Evolutionary conservation across 192 early-diverging fungal genomes (phyloP), one percentile per base, ranked within the genome.

Genomic region (Coemansia sp.): DNA sequence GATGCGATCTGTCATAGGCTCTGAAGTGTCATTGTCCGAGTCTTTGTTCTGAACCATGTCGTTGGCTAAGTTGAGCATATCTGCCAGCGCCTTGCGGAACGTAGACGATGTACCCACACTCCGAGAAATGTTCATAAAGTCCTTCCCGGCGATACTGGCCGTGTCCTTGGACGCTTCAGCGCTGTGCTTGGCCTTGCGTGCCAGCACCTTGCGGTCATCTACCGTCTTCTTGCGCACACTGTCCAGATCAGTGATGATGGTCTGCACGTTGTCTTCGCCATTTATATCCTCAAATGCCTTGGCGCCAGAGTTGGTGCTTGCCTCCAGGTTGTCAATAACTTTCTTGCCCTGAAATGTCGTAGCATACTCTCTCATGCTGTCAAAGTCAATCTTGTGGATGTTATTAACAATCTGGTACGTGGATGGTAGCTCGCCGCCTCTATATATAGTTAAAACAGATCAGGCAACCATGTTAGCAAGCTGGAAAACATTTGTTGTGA

Each of bases 271-370:
- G 38, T 73, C 71, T 1, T 79, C 58, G 67, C 76, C 71, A 50
- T 79, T 79, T 64, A 79, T 64, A 38, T 73, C 64, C 48, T 79
- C 66, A 45, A 79, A 67, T 22, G 69, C 71, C 27, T 21, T 56
- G 38, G 65, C 35, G 12, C 76, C 67, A 10, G 67, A 21, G 9
- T 45, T 58, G 47, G 67, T 79, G 6, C 67, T 57, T 39, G 60
- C 58, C n/a, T 73, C 71, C 29, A 73, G 43, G 45, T 64, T 64
- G 62, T 74, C 71, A 10, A 79, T 59, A n/a, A 79, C 71, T 26
- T 70, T 67, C 12, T 64, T 73, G 41, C 76, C 76, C 53, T 73
- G 76, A 52, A 66, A 69, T 10, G 76, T 79, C 10, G 71, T 73
- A 7, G 76, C 53, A 43, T 70, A n/a, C 57, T 66, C 68, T 23